Evolutionary conservation across 2,329 filamentous ascomycete species (phyloP).

Genomic region (Exophiala calicioides): DNA sequence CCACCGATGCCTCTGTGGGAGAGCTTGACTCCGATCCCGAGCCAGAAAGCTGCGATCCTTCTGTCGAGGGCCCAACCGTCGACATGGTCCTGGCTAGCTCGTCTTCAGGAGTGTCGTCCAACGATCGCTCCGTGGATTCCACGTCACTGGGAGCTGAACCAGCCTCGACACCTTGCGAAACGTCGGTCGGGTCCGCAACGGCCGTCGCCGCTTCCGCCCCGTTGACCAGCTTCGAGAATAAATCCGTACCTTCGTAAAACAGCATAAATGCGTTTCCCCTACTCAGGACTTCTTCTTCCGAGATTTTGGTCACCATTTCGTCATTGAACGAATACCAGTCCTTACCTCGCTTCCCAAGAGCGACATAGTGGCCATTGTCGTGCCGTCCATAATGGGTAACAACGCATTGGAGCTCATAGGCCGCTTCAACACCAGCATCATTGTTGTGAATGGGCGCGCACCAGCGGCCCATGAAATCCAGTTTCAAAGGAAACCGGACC

Average conservation of each 20-base stretch:
- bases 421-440: constrained; percentile 34
- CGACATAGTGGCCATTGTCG: constrained; percentile 94
- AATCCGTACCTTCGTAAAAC: constrained; percentile 95
- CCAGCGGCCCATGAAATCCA: constrained; percentile 69
- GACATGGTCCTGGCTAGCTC: too few species aligned
- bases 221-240: too few species aligned
- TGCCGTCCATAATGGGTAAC: constrained; percentile 88
- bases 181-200: background rate
- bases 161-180: background rate
- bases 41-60: background rate
- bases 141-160: too few species aligned
- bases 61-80: too few species aligned
- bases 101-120: too few species aligned
- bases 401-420: constrained; percentile 79
- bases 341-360: constrained; percentile 65
- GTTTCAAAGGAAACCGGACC: constrained; percentile 70
- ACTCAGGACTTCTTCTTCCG: constrained; percentile 70
- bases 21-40: background rate
- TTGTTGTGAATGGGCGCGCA: constrained; percentile 57
- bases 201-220: background rate
- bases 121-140: too few species aligned
- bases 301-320: constrained; percentile 74
- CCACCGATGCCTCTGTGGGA: background rate
- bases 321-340: constrained; percentile 90
- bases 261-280: constrained; percentile 93